Conservation (phyloP, 192 early-diverging fungal genomes). For the Backusella mclennaniae region DNA sequence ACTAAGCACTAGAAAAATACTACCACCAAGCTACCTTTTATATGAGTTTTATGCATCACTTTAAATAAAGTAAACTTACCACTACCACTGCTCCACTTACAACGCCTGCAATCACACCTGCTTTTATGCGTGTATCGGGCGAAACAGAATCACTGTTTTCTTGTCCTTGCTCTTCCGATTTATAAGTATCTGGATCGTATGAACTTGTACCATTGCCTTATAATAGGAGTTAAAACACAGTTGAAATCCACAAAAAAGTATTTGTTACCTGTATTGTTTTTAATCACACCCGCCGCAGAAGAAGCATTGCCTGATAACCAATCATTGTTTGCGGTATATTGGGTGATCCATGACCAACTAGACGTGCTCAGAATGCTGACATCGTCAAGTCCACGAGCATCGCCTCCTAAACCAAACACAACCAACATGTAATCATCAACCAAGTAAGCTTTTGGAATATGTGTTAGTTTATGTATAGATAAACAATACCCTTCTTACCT, state of each 20-base stretch:
- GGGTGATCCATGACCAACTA: constrained; percentile 24
- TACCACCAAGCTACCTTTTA: neutral
- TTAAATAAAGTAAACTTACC: constrained; percentile 8
- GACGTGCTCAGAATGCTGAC: constrained; percentile 21
- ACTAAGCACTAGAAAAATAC: constrained; percentile 1
- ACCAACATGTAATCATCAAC: constrained; percentile 28
- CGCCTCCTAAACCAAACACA: constrained; percentile 18
- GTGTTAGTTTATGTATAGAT: neutral
- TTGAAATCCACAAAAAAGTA: neutral
- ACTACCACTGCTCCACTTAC: constrained; percentile 20
- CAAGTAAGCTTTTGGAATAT: constrained; percentile 14
- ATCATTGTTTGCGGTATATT: constrained; percentile 21
- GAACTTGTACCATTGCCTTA: neutral
- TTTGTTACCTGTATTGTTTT: neutral
- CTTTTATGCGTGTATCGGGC: constrained; percentile 18
- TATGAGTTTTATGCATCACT: neutral
- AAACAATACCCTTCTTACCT: constrained; percentile 7
- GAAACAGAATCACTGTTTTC: neutral
- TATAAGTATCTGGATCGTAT: neutral
- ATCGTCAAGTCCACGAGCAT: constrained; percentile 15
- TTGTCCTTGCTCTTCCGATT: neutral
- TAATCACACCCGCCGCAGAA: neutral
- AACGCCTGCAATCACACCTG: constrained; percentile 24
- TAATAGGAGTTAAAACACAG: neutral
- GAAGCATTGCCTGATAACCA: constrained; percentile 3